These are phyloP conservation scores for Castanea crenata DNA, from an alignment of 306 rosid genomes.

Conservation along the genomic window DNA sequence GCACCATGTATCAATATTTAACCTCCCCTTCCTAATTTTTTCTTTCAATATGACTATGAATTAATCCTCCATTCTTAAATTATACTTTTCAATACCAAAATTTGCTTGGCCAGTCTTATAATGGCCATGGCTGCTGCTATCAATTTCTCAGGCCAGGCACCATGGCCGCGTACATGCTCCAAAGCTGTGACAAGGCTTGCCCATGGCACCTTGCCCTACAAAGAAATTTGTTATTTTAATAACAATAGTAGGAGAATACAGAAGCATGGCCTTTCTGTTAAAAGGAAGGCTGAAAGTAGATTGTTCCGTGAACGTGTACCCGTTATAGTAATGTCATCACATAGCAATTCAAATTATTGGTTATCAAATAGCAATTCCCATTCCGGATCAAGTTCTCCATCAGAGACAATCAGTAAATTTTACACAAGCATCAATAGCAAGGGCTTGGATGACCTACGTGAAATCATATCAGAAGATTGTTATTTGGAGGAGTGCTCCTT, in stretches of 20 bases:
- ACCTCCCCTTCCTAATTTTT: no score
- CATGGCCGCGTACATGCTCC: slow-evolving; percentile 21
- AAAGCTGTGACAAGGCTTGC: slow-evolving; percentile 16
- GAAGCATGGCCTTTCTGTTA: slow-evolving; percentile 4
- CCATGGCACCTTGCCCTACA: slow-evolving; percentile 5
- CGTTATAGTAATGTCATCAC: slow-evolving; percentile 16
- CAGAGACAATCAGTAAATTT: slow-evolving; percentile 40
- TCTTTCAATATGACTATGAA: background rate
- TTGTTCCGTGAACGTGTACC: slow-evolving; percentile 3
- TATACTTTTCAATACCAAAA: background rate
- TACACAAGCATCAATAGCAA: slow-evolving; percentile 65
- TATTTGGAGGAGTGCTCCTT: slow-evolving; percentile 62
- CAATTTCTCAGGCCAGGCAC: slow-evolving; percentile 26
- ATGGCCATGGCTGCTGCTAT: slow-evolving; percentile 27
- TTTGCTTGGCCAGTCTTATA: background rate
- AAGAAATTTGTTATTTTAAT: slow-evolving; percentile 26
- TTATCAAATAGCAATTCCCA: background rate
- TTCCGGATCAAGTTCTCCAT: slow-evolving; percentile 24
- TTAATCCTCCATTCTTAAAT: background rate
- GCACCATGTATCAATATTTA: background rate
- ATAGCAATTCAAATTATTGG: background rate
- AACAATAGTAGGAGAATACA: slow-evolving; percentile 9
- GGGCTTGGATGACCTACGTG: slow-evolving; percentile 35
- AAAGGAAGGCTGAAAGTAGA: slow-evolving; percentile 17
- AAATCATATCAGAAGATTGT: slow-evolving; percentile 53